Conservation (phyloP, 2,329 filamentous ascomycete genomes). For the Magnaporthiopsis incrustans region DNA sequence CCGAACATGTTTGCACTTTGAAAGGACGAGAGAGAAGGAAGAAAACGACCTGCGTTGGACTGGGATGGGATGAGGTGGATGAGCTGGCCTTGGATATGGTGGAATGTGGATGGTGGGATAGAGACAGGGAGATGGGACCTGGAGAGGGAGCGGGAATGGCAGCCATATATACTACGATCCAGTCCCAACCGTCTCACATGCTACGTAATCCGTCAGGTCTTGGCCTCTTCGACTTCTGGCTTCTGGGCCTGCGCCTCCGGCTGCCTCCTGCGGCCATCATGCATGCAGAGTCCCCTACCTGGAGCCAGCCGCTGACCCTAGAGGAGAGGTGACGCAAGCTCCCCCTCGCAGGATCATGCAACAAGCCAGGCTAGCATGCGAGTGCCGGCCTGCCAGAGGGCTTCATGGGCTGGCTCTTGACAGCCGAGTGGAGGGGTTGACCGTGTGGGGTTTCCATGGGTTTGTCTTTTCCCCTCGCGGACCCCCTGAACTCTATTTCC, state of each 20-base stretch:
- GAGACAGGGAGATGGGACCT: no score
- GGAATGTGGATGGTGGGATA: neutral
- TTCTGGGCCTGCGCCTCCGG: neutral
- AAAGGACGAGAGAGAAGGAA: neutral
- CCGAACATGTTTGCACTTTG: constrained; percentile 7
- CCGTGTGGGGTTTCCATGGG: no score
- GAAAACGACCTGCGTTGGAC: neutral
- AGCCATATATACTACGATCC: neutral
- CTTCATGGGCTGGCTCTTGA: no score
- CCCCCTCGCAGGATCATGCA: neutral
- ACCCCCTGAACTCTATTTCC: no score
- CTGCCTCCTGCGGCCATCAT: neutral
- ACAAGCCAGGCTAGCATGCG: neutral
- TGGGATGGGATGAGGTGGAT: neutral
- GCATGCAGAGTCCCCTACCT: no score
- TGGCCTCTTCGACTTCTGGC: no score
- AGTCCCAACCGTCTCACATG: neutral
- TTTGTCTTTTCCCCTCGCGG: no score
- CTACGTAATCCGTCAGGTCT: no score
- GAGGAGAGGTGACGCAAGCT: neutral
- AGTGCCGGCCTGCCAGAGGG: neutral
- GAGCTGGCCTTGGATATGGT: neutral
- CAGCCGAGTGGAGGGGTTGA: no score
- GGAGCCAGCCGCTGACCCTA: neutral
- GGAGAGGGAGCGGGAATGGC: neutral